Conservation (phyloP, 83 land plant species). For the Thuja plicata region DNA sequence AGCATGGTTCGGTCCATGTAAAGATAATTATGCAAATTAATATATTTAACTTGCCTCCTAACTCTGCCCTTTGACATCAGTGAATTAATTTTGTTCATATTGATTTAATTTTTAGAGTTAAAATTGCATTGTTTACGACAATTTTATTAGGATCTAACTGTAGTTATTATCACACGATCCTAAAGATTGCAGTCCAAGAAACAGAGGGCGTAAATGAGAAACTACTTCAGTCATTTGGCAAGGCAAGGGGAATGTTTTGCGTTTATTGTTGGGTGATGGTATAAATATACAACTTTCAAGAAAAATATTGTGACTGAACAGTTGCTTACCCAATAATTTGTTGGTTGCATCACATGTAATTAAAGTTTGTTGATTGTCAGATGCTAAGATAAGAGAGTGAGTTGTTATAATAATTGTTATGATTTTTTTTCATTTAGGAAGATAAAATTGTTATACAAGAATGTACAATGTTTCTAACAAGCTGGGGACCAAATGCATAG, state of each 20-base stretch:
- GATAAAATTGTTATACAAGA: not conserved
- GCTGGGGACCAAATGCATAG: not conserved
- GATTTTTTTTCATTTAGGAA: not conserved
- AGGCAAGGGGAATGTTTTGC: not conserved
- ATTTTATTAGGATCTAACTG: not conserved
- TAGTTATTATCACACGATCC: not conserved
- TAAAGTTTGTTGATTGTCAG: not conserved
- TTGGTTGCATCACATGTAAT: not conserved
- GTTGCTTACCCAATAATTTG: not conserved
- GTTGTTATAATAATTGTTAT: not conserved
- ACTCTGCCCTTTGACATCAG: too few relatives aligned
- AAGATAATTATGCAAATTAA: too few relatives aligned
- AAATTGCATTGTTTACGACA: not conserved
- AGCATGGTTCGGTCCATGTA: too few relatives aligned
- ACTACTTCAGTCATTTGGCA: not conserved
- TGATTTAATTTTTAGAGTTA: not conserved
- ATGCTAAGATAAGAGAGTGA: not conserved
- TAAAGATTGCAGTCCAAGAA: not conserved
- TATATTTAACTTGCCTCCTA: too few relatives aligned
- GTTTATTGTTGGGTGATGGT: not conserved
- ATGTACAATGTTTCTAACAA: not conserved
- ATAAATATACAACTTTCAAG: not conserved
- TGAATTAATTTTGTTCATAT: not conserved
- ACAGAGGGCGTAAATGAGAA: not conserved
- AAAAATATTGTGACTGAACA: not conserved